Evolutionary conservation across 2,329 filamentous ascomycete species (phyloP).

Genomic region (Zasmidium cellare): DNA sequence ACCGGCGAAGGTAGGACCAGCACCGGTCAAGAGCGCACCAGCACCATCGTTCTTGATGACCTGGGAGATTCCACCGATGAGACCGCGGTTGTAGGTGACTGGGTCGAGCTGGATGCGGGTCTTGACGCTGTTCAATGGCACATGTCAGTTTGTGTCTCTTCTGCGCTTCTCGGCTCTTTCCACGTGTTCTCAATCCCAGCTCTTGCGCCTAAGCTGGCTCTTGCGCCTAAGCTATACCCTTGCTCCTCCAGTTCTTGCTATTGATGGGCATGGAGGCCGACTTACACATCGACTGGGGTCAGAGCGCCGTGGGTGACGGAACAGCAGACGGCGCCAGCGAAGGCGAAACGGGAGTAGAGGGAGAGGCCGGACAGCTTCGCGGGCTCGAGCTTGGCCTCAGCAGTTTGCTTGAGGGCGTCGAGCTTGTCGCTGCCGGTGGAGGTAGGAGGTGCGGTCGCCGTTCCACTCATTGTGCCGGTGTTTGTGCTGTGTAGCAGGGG

Average conservation of each 20-base stretch:
- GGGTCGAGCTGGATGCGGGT: slow-evolving; percentile 94
- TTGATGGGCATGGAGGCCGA: slow-evolving; percentile 33
- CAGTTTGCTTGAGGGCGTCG: slow-evolving; percentile 52
- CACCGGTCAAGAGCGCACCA: slow-evolving; percentile 80
- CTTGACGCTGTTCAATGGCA: slow-evolving; percentile 69
- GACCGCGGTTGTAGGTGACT: slow-evolving; percentile 80
- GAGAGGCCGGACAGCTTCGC: slow-evolving; percentile 61
- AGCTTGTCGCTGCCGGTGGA: slow-evolving; percentile 55
- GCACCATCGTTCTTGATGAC: slow-evolving; percentile 82
- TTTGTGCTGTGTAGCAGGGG: not conserved
- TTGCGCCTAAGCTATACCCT: not conserved
- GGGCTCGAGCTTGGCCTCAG: slow-evolving; percentile 46
- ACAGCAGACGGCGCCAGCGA: slow-evolving; percentile 97
- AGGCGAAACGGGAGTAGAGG: slow-evolving; percentile 94
- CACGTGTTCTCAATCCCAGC: not conserved
- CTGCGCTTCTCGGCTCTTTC: not conserved
- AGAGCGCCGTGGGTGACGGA: slow-evolving; percentile 95
- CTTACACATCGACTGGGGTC: slow-evolving; percentile 99
- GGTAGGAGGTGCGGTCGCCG: slow-evolving; percentile 44
- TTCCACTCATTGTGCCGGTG: slow-evolving; percentile 33
- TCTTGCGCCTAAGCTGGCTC: not conserved
- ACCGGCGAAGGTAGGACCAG: slow-evolving; percentile 81
- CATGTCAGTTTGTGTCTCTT: slow-evolving; percentile 16
- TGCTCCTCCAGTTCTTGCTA: not conserved
- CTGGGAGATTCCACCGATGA: slow-evolving; percentile 84